These are phyloP conservation scores for Hymenoscyphus occultus DNA, from an alignment of 2,329 filamentous ascomycete genomes.

Conservation along the genomic window DNA sequence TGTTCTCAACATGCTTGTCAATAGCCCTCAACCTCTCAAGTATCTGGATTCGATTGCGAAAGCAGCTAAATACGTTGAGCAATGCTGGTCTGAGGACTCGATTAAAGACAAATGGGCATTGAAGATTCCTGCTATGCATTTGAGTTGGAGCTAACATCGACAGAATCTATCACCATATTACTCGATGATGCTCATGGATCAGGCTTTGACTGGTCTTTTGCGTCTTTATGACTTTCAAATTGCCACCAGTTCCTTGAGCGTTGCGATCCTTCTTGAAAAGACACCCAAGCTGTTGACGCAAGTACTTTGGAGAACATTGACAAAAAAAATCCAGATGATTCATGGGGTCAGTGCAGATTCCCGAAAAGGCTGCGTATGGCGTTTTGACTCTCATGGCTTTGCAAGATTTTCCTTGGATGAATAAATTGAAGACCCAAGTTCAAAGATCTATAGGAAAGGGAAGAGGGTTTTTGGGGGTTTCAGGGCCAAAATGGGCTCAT, in stretches of 20 bases:
- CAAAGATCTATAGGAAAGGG: not conserved
- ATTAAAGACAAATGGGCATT: not conserved
- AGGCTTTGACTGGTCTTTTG: no score
- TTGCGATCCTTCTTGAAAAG: not conserved
- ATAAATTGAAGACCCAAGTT: not conserved
- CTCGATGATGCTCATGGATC: not conserved
- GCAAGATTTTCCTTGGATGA: not conserved
- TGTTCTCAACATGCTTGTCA: conserved; percentile 4
- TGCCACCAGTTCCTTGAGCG: no score
- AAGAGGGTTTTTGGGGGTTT: not conserved
- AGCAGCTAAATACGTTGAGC: no score
- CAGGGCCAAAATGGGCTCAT: not conserved
- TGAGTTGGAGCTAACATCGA: no score
- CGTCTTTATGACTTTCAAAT: no score
- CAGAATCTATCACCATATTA: not conserved
- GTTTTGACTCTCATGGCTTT: not conserved
- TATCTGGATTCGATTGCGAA: no score
- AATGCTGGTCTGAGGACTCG: not conserved
- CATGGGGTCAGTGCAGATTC: not conserved
- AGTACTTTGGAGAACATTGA: not conserved
- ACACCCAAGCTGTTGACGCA: not conserved
- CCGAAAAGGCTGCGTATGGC: not conserved
- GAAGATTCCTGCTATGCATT: not conserved
- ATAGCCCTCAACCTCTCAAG: no score
- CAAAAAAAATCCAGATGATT: not conserved